phyloP scores from a whole-genome alignment of 139 green algal genomes.

The Auxenochlorella pyrenoidosa region DNA sequence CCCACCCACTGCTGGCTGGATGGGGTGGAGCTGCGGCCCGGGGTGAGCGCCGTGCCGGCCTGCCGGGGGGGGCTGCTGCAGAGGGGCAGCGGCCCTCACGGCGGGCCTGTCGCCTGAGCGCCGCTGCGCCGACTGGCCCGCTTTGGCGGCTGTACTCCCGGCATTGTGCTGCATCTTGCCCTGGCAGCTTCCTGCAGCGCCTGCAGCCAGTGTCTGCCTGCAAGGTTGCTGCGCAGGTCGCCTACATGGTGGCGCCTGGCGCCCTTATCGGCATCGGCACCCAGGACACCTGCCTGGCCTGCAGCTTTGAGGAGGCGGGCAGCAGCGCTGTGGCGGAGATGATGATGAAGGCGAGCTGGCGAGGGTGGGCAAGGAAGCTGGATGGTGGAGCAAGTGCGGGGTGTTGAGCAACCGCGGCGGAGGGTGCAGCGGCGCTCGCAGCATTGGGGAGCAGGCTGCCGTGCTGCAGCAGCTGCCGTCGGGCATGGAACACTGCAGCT shows the following conservation, averaged over 20 bases:
- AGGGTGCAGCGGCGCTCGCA: neutral
- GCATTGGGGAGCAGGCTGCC: neutral
- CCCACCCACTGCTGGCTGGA: conserved; percentile 47
- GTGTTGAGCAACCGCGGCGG: too few relatives aligned
- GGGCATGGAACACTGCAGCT: neutral
- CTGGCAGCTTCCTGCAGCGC: too few relatives aligned
- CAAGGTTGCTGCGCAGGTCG: neutral
- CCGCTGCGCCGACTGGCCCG: too few relatives aligned
- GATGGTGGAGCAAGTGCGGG: too few relatives aligned
- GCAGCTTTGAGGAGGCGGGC: conserved; percentile 14
- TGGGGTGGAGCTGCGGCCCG: conserved; percentile 41
- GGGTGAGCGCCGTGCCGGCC: neutral
- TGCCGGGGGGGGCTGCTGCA: neutral
- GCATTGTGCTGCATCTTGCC: neutral
- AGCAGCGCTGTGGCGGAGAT: conserved; percentile 23
- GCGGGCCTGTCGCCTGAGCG: neutral
- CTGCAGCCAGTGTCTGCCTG: too few relatives aligned
- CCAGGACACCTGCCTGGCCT: neutral
- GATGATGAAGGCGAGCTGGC: neutral
- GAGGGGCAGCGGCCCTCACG: neutral
- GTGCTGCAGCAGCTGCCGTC: neutral
- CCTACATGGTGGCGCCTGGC: conserved; percentile 14
- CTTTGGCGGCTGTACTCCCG: too few relatives aligned
- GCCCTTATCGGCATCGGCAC: neutral
- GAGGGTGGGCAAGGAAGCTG: neutral